Conservation (phyloP, 2,329 filamentous ascomycete genomes). For the Periglandula ipomoeae region DNA sequence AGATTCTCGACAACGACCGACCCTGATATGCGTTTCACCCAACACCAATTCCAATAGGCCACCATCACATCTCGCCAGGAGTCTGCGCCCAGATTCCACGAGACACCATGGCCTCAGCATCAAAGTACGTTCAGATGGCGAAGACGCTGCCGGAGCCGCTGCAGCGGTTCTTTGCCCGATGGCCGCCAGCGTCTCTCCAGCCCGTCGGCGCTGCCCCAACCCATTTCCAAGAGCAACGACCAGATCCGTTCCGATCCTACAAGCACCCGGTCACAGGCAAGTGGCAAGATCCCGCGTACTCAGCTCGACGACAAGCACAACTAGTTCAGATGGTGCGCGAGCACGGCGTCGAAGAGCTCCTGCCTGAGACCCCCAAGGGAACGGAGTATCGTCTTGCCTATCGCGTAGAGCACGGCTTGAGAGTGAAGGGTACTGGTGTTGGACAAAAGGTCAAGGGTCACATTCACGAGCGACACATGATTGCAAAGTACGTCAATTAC, state of each 20-base stretch:
- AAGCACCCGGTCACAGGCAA: constrained; percentile 71
- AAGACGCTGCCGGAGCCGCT: constrained; percentile 68
- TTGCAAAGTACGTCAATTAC: constrained; percentile 49
- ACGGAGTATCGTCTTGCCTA: constrained; percentile 61
- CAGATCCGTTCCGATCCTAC: constrained; percentile 74
- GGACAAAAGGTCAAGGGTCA: constrained; percentile 95
- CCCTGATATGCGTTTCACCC: background rate
- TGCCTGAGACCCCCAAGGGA: constrained; percentile 70
- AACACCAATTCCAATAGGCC: background rate
- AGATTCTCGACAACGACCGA: background rate
- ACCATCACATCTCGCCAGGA: background rate
- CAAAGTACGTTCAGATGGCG: constrained; percentile 48
- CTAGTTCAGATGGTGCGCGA: constrained; percentile 76
- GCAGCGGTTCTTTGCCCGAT: constrained; percentile 79
- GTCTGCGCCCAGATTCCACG: background rate
- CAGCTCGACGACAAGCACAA: constrained; percentile 79
- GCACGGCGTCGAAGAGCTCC: constrained; percentile 70
- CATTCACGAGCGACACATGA: constrained; percentile 79
- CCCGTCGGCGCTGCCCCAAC: constrained; percentile 34
- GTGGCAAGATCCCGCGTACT: constrained; percentile 79
- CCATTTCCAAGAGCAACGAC: constrained; percentile 45
- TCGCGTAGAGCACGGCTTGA: constrained; percentile 68
- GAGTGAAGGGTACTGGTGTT: constrained; percentile 86
- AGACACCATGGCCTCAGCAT: constrained; percentile 25
- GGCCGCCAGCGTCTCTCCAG: constrained; percentile 62